Percentiles rank a stretch among this genome's conserved stretches.
These are phyloP conservation scores for Chernovozyma sophiae-reginae DNA, from an alignment of 1,139 yeast species.

Conservation along the genomic window DNA sequence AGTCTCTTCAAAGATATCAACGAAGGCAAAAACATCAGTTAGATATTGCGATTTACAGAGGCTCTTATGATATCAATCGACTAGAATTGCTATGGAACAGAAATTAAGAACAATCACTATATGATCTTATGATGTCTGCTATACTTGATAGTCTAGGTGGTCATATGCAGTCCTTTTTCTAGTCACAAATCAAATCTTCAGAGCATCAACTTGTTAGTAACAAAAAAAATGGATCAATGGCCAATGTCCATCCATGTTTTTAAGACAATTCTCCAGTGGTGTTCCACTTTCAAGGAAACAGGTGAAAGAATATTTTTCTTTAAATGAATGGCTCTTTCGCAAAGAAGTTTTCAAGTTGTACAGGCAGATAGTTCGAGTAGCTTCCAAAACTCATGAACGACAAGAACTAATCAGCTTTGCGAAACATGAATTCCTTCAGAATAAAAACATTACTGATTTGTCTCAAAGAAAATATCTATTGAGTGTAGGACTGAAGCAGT, in stretches of 20 bases:
- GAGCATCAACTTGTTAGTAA: too few species aligned
- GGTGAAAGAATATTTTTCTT: conserved; percentile 19
- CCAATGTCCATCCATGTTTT: not conserved
- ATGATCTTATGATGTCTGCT: too few species aligned
- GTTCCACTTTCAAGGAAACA: not conserved
- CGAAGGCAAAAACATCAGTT: too few species aligned
- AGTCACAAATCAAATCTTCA: too few species aligned
- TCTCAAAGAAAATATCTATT: conserved; percentile 37
- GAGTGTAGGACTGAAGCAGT: conserved; percentile 27
- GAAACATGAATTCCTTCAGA: conserved; percentile 32
- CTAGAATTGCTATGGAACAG: too few species aligned
- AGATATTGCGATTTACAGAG: too few species aligned
- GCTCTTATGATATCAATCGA: too few species aligned
- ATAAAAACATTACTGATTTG: conserved; percentile 25
- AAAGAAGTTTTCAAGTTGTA: conserved; percentile 30
- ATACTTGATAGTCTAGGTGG: too few species aligned
- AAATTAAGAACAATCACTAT: too few species aligned
- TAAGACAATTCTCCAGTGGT: not conserved
- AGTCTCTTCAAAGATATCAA: too few species aligned
- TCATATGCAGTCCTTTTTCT: too few species aligned
- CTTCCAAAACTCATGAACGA: conserved; percentile 36
- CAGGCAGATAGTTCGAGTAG: conserved; percentile 29
- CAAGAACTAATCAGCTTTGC: conserved; percentile 31
- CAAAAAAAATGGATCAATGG: too few species aligned
- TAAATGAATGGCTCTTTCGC: conserved; percentile 42